These are phyloP conservation scores for Podila horticola DNA, from an alignment of 192 early-diverging fungal species.

Conservation along the genomic window DNA sequence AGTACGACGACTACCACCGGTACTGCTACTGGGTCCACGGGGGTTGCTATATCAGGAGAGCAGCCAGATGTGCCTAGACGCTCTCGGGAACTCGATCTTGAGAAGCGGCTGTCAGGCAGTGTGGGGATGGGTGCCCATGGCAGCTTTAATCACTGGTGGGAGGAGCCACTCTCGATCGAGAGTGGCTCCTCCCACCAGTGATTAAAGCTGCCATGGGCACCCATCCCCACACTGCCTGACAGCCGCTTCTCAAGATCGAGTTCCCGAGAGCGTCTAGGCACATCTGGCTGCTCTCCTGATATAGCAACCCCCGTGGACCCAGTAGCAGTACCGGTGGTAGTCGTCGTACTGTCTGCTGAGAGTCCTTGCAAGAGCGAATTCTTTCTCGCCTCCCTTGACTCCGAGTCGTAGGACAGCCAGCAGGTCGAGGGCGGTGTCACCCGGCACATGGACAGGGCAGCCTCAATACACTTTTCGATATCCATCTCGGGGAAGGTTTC, in stretches of 20 bases:
- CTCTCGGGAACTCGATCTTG: conserved; percentile 13
- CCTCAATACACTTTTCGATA: conserved; percentile 74
- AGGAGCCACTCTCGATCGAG: conserved; percentile 58
- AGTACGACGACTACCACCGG: neutral
- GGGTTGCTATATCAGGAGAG: neutral
- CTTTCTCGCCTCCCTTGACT: conserved; percentile 30
- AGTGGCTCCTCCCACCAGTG: conserved; percentile 65
- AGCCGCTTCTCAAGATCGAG: conserved; percentile 15
- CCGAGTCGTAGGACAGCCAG: conserved; percentile 48
- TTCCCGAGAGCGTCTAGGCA: conserved; percentile 14
- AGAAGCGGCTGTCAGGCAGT: conserved; percentile 18
- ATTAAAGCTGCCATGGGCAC: neutral
- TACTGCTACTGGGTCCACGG: neutral
- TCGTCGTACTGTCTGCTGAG: neutral
- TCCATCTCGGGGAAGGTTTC: conserved; percentile 75
- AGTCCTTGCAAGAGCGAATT: conserved; percentile 4
- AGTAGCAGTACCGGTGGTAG: neutral
- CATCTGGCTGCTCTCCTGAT: conserved; percentile 15
- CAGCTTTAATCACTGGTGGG: conserved; percentile 54
- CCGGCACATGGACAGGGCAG: conserved; percentile 70
- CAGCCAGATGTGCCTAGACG: conserved; percentile 16
- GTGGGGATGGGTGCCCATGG: neutral
- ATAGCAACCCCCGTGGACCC: neutral
- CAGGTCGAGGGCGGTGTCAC: conserved; percentile 72
- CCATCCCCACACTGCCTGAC: conserved; percentile 7